Evolutionary conservation across 768 basidiomycete species (phyloP).

Genomic region (Rhodosporidiobolus odoratus): DNA sequence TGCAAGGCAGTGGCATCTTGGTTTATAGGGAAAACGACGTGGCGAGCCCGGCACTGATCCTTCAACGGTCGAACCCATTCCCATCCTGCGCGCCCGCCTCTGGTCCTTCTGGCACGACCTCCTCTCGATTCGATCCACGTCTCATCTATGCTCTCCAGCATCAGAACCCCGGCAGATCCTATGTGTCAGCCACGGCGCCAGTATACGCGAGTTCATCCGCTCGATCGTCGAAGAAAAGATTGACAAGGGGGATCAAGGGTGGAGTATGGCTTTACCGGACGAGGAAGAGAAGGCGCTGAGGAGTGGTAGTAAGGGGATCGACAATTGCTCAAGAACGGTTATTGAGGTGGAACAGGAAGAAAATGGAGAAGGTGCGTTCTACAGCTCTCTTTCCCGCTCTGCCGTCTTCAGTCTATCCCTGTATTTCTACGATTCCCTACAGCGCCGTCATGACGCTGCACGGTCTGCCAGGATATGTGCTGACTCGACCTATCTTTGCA

Average conservation of each 20-base stretch:
- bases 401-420: background rate
- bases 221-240: conserved; percentile 10
- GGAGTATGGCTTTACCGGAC: background rate
- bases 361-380: conserved; percentile 2
- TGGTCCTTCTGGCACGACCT: conserved; percentile 30
- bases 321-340: conserved; percentile 31
- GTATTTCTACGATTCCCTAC: background rate
- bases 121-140: conserved; percentile 1
- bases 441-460: background rate
- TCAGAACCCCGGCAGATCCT: background rate
- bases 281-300: conserved; percentile 11
- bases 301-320: conserved; percentile 23
- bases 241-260: background rate
- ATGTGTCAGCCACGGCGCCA: conserved; percentile 34
- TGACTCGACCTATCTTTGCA: background rate
- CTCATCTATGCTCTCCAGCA: background rate
- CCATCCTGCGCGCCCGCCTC: conserved; percentile 10
- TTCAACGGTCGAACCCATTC: conserved; percentile 17
- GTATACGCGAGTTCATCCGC: conserved; percentile 30
- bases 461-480: no score
- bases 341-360: conserved; percentile 21
- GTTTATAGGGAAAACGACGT: conserved; percentile 21
- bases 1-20: background rate
- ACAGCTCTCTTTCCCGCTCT: background rate
- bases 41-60: conserved; percentile 28